Percentiles rank a stretch among this genome's conserved stretches.
Conservation (phyloP, 2,329 filamentous ascomycete genomes). For the Alternaria tenuissima region DNA sequence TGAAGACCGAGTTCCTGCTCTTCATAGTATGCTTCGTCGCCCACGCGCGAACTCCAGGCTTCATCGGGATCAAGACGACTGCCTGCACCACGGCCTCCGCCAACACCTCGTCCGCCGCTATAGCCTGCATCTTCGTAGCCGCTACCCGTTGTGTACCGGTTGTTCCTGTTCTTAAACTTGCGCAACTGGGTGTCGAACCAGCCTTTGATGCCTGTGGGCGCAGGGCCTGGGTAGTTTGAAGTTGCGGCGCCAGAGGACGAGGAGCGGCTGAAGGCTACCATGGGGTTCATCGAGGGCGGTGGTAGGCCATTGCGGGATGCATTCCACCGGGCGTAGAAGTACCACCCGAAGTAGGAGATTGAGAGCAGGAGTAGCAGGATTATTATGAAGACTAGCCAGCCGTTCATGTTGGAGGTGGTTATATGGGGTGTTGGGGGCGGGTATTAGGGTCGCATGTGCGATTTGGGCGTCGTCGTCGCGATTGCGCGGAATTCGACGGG, state of each 20-base stretch:
- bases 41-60: slow-evolving; percentile 84
- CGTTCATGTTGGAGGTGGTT: slow-evolving; percentile 46
- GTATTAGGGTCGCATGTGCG: slow-evolving; percentile 20
- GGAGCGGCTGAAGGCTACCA: slow-evolving; percentile 70
- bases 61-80: slow-evolving; percentile 83
- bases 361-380: slow-evolving; percentile 72
- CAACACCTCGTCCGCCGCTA: slow-evolving; percentile 28
- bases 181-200: slow-evolving; percentile 75
- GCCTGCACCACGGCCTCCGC: slow-evolving; percentile 49
- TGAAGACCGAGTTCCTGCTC: slow-evolving; percentile 74
- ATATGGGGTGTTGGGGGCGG: background rate
- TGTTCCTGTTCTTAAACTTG: slow-evolving; percentile 70
- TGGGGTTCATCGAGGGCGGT: slow-evolving; percentile 73
- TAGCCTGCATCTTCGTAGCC: slow-evolving; percentile 74
- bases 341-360: slow-evolving; percentile 70
- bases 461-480: slow-evolving; percentile 17
- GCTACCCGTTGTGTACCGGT: slow-evolving; percentile 72
- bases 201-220: slow-evolving; percentile 69
- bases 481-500: slow-evolving; percentile 17
- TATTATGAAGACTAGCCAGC: slow-evolving; percentile 69
- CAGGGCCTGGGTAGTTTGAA: slow-evolving; percentile 61
- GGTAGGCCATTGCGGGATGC: slow-evolving; percentile 79
- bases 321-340: slow-evolving; percentile 75
- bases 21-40: slow-evolving; percentile 79
- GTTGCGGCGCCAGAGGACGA: slow-evolving; percentile 28